Evolutionary conservation across 352 stramenopile genomes (phyloP), one percentile per base, ranked within the genome.

Genomic region (Phytophthora nicotianae): DNA sequence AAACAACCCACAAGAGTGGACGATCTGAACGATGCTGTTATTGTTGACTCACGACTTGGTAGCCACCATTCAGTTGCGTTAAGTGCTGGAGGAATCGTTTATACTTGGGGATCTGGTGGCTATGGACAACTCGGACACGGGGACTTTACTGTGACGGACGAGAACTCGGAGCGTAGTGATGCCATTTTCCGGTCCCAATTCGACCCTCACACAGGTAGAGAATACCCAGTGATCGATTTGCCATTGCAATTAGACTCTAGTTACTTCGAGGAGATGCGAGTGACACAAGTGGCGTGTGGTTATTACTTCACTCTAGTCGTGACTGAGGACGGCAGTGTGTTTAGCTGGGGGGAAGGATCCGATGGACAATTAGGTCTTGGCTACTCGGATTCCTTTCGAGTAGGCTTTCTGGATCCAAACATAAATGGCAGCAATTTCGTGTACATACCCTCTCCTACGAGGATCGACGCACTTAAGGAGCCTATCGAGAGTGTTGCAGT

Each of bases 91-190:
- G 84, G 82, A 1, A 51, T 75, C 3, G 57, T 93, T 5, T 93
- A 88, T 50, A 90, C 82, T 7, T 94, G 84, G 82, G 85, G 85
- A 0, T 81, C 79, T 7, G 83, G 83, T 0, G 65, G 75, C 5
- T 91, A 86, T 50, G 84, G 84, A 0, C 82, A 93, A 54, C 70
- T 94, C 4, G 84, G 86, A 6, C 86, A 94, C 33, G 86, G 86
- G 0, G 80, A 90, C n/a, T 81, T 90, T 38, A 45, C 55, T 1
- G 32, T 37, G 10, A 50, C 70, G 23, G 67, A 70, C 14, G 51
- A 43, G 6, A 33, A 32, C n/a, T 50, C 38, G 1, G 59, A 64
- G 42, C 55, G 51, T 35, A 74, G 56, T n/a, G 70, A 78, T 49
- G 81, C 83, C 20, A 86, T 90, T 33, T 92, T 81, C 45, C 83